Base-by-base conservation (phyloP, 1,284 basidiomycete species). In the Fomitopsis schrenkii region DNA sequence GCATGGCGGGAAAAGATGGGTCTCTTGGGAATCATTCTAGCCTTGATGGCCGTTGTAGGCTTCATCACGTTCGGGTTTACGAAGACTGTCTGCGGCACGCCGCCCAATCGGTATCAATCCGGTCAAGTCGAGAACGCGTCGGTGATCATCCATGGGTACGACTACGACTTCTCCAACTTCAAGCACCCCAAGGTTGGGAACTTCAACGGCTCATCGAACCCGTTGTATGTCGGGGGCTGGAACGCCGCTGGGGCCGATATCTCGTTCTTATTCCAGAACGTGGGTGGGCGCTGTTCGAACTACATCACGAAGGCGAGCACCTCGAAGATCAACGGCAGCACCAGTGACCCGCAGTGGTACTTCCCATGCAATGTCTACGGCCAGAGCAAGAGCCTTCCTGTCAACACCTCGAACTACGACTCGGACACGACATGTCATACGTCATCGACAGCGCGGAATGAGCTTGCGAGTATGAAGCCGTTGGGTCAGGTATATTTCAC, bases 61-160 rank as follows among this genome's bases (percentile, higher is more conserved):
- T 99, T 95, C 85, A 83, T 99, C 73, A 99, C 97, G 2, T 99
- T 99, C 77, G 97, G 97, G n/a, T 99, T 99, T 80, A 98, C 96
- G 4, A 86, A 95, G 72, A 80, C 89, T 57, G 96, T 99, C 40
- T 99, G 97, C 75, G 94, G 95, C 42, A 90, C 81, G 48, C 91
- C 93, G 22, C 83, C 90, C 35, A 86, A 90, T 59, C 88, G 94
- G 17, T 95, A 86, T 79, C 87, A 90, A 66, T 85, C 90, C 54
- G 95, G 94, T 22, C 77, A 78, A 55, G 90, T 97, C 66, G 87
- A 88, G 61, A 88, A 84, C 44, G 86, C 84, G 44, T 96, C 94
- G 12, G 88, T 98, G 67, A 87, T 97, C 73, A 93, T 98, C 70
- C 92, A 99, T 72, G 97, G 97, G 4, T 91, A 89, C 76, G 90